Percentiles rank a stretch among this genome's conserved stretches.
Evolutionary conservation across 257 asterid genomes (phyloP).

Genomic region (Penstemon newberryi): DNA sequence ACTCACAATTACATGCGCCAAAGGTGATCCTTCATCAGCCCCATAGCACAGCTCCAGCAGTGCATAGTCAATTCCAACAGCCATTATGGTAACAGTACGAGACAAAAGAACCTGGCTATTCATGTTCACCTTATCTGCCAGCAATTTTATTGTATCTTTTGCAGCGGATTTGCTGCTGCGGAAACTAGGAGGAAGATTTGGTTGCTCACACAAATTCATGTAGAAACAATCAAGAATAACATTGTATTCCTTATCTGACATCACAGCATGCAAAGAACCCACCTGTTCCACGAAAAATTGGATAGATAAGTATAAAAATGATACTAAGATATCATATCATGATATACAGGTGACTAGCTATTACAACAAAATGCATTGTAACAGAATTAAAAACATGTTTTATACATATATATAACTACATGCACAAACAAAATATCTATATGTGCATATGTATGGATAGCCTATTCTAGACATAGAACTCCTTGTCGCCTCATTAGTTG

Average conservation of each 20-base stretch:
- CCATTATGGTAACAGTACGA: slow-evolving; percentile 80
- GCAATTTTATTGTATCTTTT: slow-evolving; percentile 80
- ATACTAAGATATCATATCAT: slow-evolving; percentile 15
- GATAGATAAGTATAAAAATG: slow-evolving; percentile 9
- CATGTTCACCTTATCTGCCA: slow-evolving; percentile 88
- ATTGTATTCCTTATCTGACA: slow-evolving; percentile 91
- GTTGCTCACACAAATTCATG: slow-evolving; percentile 84
- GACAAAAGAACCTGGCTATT: slow-evolving; percentile 91
- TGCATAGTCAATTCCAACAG: slow-evolving; percentile 77
- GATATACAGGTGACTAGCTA: slow-evolving; percentile 18
- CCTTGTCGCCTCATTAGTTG: neutral
- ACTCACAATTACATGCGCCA: slow-evolving; percentile 97
- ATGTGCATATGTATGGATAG: neutral
- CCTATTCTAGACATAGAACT: neutral
- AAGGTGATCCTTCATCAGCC: slow-evolving; percentile 74
- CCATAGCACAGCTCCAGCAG: slow-evolving; percentile 85
- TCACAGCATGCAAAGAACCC: slow-evolving; percentile 79
- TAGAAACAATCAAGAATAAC: slow-evolving; percentile 80
- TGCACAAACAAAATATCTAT: slow-evolving; percentile 8
- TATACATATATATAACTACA: neutral
- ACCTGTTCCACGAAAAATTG: slow-evolving; percentile 53
- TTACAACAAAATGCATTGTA: slow-evolving; percentile 9
- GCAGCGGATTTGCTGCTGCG: slow-evolving; percentile 76
- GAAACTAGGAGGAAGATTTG: slow-evolving; percentile 87
- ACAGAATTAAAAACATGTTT: neutral